These are phyloP conservation scores for Salvia miltiorrhiza DNA, from an alignment of 257 asterid species.

Conservation along the genomic window DNA sequence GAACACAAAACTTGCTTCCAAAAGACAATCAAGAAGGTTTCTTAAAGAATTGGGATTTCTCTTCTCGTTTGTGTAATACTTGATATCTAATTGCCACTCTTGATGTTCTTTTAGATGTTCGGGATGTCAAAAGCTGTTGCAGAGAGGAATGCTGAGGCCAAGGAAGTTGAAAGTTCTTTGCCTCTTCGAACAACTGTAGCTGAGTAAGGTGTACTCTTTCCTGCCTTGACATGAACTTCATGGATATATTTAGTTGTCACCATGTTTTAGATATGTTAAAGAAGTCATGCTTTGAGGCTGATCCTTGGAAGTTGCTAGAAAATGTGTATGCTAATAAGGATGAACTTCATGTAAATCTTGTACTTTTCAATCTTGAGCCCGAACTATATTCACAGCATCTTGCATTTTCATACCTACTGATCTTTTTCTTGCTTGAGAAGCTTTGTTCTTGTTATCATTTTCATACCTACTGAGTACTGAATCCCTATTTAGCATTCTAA, in stretches of 20 bases:
- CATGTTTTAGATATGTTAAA: background rate
- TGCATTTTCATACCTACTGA: background rate
- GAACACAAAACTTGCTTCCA: conserved; percentile 94
- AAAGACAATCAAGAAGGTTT: conserved; percentile 79
- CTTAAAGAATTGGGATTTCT: background rate
- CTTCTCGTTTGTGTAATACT: background rate
- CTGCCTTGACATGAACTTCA: conserved; percentile 4
- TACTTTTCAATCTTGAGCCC: background rate
- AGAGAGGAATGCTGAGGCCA: conserved; percentile 52
- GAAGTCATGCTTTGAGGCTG: conserved; percentile 3
- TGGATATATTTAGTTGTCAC: background rate
- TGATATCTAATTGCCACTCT: background rate
- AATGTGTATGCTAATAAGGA: background rate
- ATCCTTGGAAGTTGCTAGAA: background rate
- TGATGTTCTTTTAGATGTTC: conserved; percentile 57
- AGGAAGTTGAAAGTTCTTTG: conserved; percentile 72
- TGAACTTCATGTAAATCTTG: background rate
- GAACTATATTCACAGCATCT: background rate
- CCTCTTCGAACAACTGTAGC: conserved; percentile 72
- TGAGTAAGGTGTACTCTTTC: conserved; percentile 36
- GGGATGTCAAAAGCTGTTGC: conserved; percentile 87
- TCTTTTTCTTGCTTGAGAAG: background rate
- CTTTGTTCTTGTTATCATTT: too few species aligned
- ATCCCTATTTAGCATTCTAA: background rate
- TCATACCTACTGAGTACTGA: too few species aligned